Conservation (phyloP, 805 yeast species). For the Saccharomycopsis selenospora region DNA sequence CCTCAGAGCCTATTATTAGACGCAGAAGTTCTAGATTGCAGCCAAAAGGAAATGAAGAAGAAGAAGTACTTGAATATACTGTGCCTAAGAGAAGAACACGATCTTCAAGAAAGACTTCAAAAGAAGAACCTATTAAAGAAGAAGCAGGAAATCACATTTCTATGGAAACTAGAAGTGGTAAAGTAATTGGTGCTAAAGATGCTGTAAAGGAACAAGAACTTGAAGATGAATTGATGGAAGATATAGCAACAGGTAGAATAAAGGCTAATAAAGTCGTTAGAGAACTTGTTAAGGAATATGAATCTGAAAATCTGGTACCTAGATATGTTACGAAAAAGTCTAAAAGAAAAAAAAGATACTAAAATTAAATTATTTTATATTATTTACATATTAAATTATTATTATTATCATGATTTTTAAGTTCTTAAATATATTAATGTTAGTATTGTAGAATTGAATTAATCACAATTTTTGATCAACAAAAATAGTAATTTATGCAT, state of each 20-base stretch:
- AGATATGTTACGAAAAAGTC: not conserved
- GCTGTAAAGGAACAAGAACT: slow-evolving; percentile 20
- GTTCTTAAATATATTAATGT: not conserved
- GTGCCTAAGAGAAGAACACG: not conserved
- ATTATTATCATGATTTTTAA: not conserved
- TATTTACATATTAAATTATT: not conserved
- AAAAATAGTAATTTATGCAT: no score
- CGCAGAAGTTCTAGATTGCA: slow-evolving; percentile 3
- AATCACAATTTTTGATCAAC: not conserved
- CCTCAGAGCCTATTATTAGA: not conserved
- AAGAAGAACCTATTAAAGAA: not conserved
- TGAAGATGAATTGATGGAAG: slow-evolving; percentile 25
- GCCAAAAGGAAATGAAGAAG: not conserved
- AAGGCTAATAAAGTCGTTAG: slow-evolving; percentile 7
- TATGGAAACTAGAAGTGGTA: slow-evolving; percentile 17
- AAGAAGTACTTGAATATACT: not conserved
- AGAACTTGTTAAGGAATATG: slow-evolving; percentile 8
- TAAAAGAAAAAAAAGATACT: slow-evolving; percentile 6
- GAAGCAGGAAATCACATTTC: slow-evolving; percentile 16
- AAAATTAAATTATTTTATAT: no score
- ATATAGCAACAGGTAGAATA: slow-evolving; percentile 19
- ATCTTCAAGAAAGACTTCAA: not conserved
- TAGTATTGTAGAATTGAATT: not conserved
- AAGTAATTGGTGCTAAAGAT: slow-evolving; percentile 13
- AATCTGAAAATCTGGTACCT: not conserved